These are phyloP conservation scores for Cladophialophora immunda DNA, from an alignment of 2,329 filamentous ascomycete species.

Conservation along the genomic window DNA sequence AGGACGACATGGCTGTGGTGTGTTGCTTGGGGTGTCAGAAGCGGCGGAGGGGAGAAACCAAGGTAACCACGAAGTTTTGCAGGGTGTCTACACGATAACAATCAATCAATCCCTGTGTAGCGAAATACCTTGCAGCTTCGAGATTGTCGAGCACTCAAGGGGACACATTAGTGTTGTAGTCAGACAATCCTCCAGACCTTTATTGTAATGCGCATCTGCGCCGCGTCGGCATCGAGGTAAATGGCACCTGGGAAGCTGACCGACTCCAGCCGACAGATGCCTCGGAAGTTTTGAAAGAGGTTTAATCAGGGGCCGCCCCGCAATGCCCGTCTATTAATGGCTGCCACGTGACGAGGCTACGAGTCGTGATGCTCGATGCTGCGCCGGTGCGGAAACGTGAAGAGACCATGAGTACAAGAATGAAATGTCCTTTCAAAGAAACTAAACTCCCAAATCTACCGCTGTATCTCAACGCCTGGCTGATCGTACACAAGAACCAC, in stretches of 20 bases:
- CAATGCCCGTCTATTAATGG: background rate
- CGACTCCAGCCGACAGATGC: slow-evolving; percentile 3
- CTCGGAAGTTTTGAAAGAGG: slow-evolving; percentile 8
- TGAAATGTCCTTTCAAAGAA: background rate
- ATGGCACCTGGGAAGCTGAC: background rate
- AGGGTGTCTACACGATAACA: too few species aligned
- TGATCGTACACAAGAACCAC: background rate
- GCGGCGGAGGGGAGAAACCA: background rate
- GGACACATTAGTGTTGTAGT: slow-evolving; percentile 1
- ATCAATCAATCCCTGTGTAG: too few species aligned
- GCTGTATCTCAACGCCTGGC: background rate
- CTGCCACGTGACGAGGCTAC: background rate
- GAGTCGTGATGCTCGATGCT: background rate
- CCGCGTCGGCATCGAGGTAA: slow-evolving; percentile 16
- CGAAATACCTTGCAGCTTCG: too few species aligned
- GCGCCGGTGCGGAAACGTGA: background rate
- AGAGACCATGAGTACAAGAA: background rate
- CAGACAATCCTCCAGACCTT: background rate
- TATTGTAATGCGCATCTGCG: background rate
- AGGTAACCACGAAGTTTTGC: background rate
- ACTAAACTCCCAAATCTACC: background rate
- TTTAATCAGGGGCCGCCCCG: background rate
- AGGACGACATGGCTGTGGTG: slow-evolving; percentile 20
- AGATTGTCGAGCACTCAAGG: too few species aligned
- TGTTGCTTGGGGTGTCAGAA: background rate